Percentiles rank a stretch among this genome's conserved stretches.
phyloP scores from a whole-genome alignment of 805 yeast genomes.

The Priceomyces castillae region DNA sequence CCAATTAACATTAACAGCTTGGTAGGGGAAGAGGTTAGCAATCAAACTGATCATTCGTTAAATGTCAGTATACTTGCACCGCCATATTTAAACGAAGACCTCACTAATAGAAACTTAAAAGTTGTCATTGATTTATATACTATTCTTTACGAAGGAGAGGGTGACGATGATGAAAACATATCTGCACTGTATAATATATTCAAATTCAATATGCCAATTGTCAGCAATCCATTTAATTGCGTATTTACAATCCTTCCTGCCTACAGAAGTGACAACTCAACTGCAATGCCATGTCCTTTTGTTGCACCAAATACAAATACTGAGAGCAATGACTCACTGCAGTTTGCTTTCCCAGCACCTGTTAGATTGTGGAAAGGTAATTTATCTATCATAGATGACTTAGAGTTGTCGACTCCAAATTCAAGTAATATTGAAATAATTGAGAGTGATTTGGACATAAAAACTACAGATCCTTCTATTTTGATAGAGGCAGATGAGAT shows the following conservation, averaged over 20 bases:
- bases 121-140: conserved; percentile 23
- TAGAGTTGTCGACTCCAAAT: conserved; percentile 11
- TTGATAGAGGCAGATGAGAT: conserved; percentile 14
- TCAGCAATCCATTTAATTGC: conserved; percentile 22
- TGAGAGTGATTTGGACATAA: conserved; percentile 17
- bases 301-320: conserved; percentile 15
- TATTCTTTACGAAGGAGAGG: conserved; percentile 20
- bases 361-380: conserved; percentile 31
- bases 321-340: conserved; percentile 4
- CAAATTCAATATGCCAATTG: conserved; percentile 20
- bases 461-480: conserved; percentile 28
- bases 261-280: conserved; percentile 18
- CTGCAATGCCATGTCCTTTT: conserved; percentile 41
- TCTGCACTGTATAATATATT: conserved; percentile 24
- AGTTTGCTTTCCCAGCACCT: conserved; percentile 28
- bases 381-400: conserved; percentile 6
- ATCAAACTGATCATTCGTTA: conserved; percentile 10
- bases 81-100: conserved; percentile 11
- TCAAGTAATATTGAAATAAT: conserved; percentile 13
- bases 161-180: conserved; percentile 5
- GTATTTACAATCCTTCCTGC: conserved; percentile 25
- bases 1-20: conserved; percentile 23
- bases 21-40: neutral
- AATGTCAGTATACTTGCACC: conserved; percentile 24
- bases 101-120: conserved; percentile 9